Conservation (phyloP, 129 eudicot genomes). For the Centaurea solstitialis region DNA sequence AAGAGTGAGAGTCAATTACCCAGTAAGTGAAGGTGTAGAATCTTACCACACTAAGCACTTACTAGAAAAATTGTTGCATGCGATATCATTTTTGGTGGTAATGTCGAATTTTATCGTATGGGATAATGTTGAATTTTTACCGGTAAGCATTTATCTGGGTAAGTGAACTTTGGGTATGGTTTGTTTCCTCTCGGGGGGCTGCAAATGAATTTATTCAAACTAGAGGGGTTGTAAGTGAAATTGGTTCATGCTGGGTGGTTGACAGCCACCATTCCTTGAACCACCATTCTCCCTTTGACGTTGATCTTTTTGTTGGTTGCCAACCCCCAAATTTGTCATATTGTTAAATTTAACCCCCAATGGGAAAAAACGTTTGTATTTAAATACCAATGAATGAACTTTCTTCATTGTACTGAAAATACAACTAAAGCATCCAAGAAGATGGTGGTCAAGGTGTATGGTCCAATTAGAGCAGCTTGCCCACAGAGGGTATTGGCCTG, state of each 20-base stretch:
- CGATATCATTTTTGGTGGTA: too few relatives aligned
- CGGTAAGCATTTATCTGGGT: too few relatives aligned
- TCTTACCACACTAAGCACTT: too few relatives aligned
- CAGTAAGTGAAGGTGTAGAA: too few relatives aligned
- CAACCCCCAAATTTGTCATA: slow-evolving; percentile 20
- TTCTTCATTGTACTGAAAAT: slow-evolving; percentile 8
- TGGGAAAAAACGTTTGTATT: background rate
- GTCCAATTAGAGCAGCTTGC: slow-evolving; percentile 60
- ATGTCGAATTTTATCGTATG: too few relatives aligned
- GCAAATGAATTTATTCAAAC: background rate
- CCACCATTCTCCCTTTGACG: slow-evolving; percentile 35
- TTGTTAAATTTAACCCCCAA: background rate
- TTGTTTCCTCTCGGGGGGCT: background rate
- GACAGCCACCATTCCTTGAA: background rate
- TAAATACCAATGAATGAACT: background rate
- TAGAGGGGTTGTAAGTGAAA: background rate
- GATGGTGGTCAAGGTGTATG: slow-evolving; percentile 79
- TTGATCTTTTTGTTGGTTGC: slow-evolving; percentile 24
- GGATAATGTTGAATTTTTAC: too few relatives aligned
- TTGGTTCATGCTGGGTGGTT: slow-evolving; percentile 10
- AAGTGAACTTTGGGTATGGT: background rate
- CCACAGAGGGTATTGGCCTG: slow-evolving; percentile 80
- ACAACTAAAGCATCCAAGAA: slow-evolving; percentile 9
- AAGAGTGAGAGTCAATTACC: too few relatives aligned
- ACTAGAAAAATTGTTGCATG: too few relatives aligned